A percentile compares a stretch with the other conserved stretches of the same genome.
phyloP scores from a whole-genome alignment of 2,329 filamentous ascomycete species.

The Cercospora canescens region DNA sequence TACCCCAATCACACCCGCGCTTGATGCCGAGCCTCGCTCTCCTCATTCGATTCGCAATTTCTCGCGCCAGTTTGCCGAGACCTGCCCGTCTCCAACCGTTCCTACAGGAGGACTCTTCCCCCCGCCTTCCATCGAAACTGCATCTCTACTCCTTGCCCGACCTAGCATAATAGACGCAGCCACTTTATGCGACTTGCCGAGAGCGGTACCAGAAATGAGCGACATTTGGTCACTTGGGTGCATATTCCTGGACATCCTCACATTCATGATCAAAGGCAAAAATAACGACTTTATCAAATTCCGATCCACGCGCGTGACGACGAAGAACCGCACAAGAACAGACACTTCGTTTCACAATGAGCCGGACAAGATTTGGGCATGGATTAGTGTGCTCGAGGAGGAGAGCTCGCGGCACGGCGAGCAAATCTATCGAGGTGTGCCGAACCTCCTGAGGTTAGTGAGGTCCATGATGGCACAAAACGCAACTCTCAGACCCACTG shows the following conservation, averaged over 20 bases:
- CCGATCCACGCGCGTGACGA: conserved; percentile 59
- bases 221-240: conserved; percentile 75
- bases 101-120: conserved; percentile 18
- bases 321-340: conserved; percentile 30
- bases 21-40: conserved; percentile 19
- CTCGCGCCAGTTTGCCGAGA: conserved; percentile 22
- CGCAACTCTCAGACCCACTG: conserved; percentile 43
- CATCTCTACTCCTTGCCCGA: conserved; percentile 21
- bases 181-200: conserved; percentile 44
- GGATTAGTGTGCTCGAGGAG: conserved; percentile 57
- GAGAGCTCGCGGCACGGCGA: conserved; percentile 28
- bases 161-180: conserved; percentile 43
- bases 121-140: conserved; percentile 12
- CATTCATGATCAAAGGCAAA: conserved; percentile 68
- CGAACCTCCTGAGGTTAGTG: conserved; percentile 43
- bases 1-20: conserved; percentile 20
- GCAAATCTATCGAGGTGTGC: conserved; percentile 41
- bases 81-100: conserved; percentile 19
- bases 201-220: conserved; percentile 44
- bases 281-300: conserved; percentile 66
- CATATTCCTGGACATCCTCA: conserved; percentile 70
- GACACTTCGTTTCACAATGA: conserved; percentile 75
- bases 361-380: conserved; percentile 65
- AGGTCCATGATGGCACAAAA: conserved; percentile 45
- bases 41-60: conserved; percentile 29